Evolutionary conservation across 495 filamentous ascomycete genomes (phyloP), one percentile per base, ranked within the genome.

Genomic region (Aspergillus baeticus): DNA sequence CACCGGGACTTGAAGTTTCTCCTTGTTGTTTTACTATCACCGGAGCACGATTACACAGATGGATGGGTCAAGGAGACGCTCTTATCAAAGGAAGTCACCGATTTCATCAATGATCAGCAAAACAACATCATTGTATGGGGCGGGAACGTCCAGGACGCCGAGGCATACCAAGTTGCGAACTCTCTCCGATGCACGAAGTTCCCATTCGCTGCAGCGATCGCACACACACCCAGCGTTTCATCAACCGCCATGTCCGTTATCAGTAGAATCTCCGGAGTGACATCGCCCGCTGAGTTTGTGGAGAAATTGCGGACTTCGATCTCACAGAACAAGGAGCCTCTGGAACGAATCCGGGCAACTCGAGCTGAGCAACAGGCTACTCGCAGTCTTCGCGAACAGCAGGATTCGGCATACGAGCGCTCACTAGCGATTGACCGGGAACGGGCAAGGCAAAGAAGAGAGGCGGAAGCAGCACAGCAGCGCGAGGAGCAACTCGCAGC

Each of bases 1-100:
- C 96, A 98, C 69, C 84, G 80, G 54, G 90, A 97, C n/a, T 74
- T 96, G 49, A 92, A 92, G 59, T 96, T 95, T 66, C 75, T 98
- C 2, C 66, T 98, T 10, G 87, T 96, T 6, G 76, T 98, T 5
- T 78, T 98, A 6, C 68, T 96, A 14, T 91, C 91, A 1, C 90
- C 92, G 0, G 95, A 98, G 62, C 93, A 98, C 66, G 94, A 97
- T 61, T 90, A 96, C 62, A 97, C 90, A 3, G 80, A 81, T 20
- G 76, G 82, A n/a, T 98, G 92, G 75, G 85, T 94, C 47, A 81
- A 81, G 10, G 84, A 93, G 37, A 97, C 91, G 0, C 81, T 98
- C 0, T 77, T 95, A 7, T 80, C 87, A 10, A 83, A 82, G 15
- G 87, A 93, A 43, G 83, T 96, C 3, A 76, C 86, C 15, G 67